Conservation (phyloP, 164 flowering plant genomes). For the Nymphaea colorata region DNA sequence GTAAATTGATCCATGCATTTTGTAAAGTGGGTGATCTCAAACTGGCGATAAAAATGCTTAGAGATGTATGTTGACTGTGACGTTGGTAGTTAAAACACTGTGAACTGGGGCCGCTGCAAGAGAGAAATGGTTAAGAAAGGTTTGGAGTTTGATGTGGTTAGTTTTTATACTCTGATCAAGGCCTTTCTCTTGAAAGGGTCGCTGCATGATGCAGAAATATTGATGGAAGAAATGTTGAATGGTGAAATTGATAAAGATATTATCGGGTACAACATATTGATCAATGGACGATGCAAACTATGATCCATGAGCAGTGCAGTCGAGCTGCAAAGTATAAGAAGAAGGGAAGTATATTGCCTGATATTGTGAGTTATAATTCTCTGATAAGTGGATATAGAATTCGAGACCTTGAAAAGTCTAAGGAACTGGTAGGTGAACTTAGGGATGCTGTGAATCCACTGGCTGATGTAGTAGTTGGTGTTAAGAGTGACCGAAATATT, state of each 20-base stretch:
- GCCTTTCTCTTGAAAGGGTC: conserved; percentile 55
- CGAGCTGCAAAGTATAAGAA: conserved; percentile 33
- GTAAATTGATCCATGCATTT: conserved; percentile 42
- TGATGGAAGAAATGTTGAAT: conserved; percentile 27
- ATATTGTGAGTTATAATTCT: conserved; percentile 58
- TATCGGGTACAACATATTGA: conserved; percentile 45
- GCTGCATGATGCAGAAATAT: conserved; percentile 32
- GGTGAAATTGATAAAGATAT: conserved; percentile 35
- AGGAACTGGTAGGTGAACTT: conserved; percentile 37
- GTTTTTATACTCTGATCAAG: conserved; percentile 55
- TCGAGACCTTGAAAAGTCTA: conserved; percentile 50
- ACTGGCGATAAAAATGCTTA: conserved; percentile 38
- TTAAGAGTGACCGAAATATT: background rate
- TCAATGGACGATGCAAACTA: conserved; percentile 44
- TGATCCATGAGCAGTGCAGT: conserved; percentile 33
- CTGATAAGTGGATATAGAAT: conserved; percentile 54
- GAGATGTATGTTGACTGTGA: conserved; percentile 31
- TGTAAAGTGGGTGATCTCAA: conserved; percentile 59
- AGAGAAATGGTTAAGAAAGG: conserved; percentile 57
- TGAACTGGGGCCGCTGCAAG: conserved; percentile 70
- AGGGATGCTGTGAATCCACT: conserved; percentile 5
- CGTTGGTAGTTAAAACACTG: conserved; percentile 53
- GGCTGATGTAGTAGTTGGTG: background rate
- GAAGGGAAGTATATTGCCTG: conserved; percentile 35
- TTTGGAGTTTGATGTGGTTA: conserved; percentile 34